Base-by-base conservation (phyloP, 208 protist species). In the Leishmania braziliensis region DNA sequence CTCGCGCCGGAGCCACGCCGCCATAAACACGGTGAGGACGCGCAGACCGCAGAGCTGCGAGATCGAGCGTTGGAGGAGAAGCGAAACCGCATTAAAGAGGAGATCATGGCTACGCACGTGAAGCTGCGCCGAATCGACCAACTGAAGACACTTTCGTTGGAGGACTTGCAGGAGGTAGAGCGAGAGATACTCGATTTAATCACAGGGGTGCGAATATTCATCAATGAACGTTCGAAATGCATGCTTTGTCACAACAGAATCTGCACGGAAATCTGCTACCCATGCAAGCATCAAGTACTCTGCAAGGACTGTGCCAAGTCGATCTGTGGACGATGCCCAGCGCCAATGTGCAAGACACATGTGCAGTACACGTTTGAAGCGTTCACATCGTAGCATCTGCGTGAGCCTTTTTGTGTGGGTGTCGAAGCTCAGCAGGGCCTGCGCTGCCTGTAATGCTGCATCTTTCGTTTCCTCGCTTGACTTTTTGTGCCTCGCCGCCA, bases 271-370 rank as follows among this genome's bases (percentile, higher is more conserved):
- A 95, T 98, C n/a, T 97, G 93, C 81, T 98, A 96, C 78, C 95
- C 95, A 43, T 97, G 95, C 85, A 96, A 96, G 71, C 95, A 97
- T 58, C 93, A 97, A 74, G 95, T 97, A 18, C 79, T 97, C 16
- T 97, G 95, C 85, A 95, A 95, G 78, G 90, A 90, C 79, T 97
- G 95, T 74, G 90, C 91, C 23, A 85, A 86, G 50, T 65, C 89
- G n/a, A 92, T 95, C 62, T n/a, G 69, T 69, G 87, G 84, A 4
- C 79, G 73, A 62, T 98, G 95, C 81, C 95, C 95, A 2, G 95
- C 86, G 5, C 89, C 91, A 20, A 86, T 84, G 14, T 98, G 95
- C 80, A 77, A 58, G 26, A 85, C 80, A 33, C 81, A 84, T 26
- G 90, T 98, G 26, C 72, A 86, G 79, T 82, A 91, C 65, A 95